phyloP scores from a whole-genome alignment of 177 flowering plant genomes.

The Vitis hybrid region DNA sequence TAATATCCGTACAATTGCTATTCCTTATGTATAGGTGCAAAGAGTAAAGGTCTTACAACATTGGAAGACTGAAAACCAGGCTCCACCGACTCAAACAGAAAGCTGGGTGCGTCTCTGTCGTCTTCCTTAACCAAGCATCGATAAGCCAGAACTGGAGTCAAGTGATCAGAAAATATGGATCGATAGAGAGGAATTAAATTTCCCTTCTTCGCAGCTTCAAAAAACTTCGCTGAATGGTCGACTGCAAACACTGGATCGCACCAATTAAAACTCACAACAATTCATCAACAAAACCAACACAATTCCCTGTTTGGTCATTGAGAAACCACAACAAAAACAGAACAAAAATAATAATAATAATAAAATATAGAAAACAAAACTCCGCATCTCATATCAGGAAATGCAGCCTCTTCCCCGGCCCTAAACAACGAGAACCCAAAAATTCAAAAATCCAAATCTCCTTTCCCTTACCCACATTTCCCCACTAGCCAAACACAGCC shows the following conservation, averaged over 20 bases:
- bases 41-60: conserved; percentile 41
- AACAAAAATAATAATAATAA: neutral
- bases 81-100: conserved; percentile 81
- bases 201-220: conserved; percentile 66
- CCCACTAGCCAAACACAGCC: too few relatives aligned
- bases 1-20: too few relatives aligned
- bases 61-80: conserved; percentile 51
- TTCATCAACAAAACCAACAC: neutral
- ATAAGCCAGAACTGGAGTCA: conserved; percentile 86
- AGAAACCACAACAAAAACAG: neutral
- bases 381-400: neutral
- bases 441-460: neutral
- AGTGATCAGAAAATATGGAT: conserved; percentile 76
- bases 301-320: neutral
- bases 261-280: neutral
- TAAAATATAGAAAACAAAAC: conserved; percentile 1
- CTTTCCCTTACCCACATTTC: too few relatives aligned
- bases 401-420: neutral
- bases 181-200: conserved; percentile 67
- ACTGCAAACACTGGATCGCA: conserved; percentile 17
- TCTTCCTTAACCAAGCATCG: conserved; percentile 88
- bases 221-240: conserved; percentile 44
- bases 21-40: too few relatives aligned
- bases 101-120: conserved; percentile 86
- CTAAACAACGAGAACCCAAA: neutral